Evolutionary conservation across 352 stramenopile genomes (phyloP).

Genomic region (Nothophytophthora sp.): DNA sequence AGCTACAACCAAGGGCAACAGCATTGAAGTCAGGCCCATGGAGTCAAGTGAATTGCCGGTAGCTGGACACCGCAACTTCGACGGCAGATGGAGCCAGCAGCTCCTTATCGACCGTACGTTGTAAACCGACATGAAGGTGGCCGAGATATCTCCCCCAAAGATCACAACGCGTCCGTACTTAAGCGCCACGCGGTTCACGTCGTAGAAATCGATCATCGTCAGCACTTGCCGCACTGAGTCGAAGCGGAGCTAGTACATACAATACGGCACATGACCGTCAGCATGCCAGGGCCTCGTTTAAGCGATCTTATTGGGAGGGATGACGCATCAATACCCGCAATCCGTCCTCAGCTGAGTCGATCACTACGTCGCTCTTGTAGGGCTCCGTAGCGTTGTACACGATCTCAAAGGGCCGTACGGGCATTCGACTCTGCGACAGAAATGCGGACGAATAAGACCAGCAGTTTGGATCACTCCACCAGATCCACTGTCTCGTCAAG

Average conservation of each 20-base stretch:
- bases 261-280: not conserved
- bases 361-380: constrained; percentile 60
- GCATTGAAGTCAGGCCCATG: not conserved
- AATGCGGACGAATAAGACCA: not conserved
- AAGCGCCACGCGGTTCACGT: constrained; percentile 72
- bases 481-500: not conserved
- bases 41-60: too few species aligned
- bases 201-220: constrained; percentile 77
- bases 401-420: constrained; percentile 77
- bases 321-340: constrained; percentile 38
- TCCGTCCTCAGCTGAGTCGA: constrained; percentile 75
- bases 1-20: constrained; percentile 34
- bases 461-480: not conserved
- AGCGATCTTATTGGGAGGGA: not conserved
- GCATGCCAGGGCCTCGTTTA: too few species aligned
- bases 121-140: constrained; percentile 89
- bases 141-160: constrained; percentile 74
- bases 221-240: constrained; percentile 70
- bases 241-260: constrained; percentile 52
- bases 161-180: constrained; percentile 86
- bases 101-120: constrained; percentile 45
- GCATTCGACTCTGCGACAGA: constrained; percentile 54
- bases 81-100: too few species aligned
- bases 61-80: too few species aligned
- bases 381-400: constrained; percentile 66